Conservation (phyloP, 2,329 filamentous ascomycete genomes). For the Hypoxylon sp. region DNA sequence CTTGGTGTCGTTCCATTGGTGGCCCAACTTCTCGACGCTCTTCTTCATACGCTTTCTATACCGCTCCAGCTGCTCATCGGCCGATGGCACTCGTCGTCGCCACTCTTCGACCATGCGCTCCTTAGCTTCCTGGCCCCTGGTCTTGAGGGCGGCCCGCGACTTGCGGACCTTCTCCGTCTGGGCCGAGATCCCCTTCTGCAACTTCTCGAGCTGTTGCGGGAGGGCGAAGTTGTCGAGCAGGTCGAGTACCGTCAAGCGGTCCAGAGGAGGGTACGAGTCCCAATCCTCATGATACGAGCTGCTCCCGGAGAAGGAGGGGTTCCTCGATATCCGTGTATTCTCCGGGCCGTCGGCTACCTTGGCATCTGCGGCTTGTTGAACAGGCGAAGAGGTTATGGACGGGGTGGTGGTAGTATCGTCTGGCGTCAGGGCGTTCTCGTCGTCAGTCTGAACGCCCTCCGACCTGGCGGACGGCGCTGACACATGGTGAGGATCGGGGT, state of each 20-base stretch:
- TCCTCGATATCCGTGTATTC: slow-evolving; percentile 72
- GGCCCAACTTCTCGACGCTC: slow-evolving; percentile 86
- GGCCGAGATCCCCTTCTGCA: slow-evolving; percentile 81
- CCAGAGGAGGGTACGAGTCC: slow-evolving; percentile 85
- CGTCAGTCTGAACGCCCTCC: slow-evolving; percentile 52
- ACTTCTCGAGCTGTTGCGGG: slow-evolving; percentile 87
- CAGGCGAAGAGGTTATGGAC: slow-evolving; percentile 53
- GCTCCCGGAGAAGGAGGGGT: slow-evolving; percentile 82
- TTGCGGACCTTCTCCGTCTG: slow-evolving; percentile 86
- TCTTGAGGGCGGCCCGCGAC: slow-evolving; percentile 82
- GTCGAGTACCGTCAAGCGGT: slow-evolving; percentile 90
- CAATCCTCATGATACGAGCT: slow-evolving; percentile 89
- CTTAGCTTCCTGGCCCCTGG: slow-evolving; percentile 78
- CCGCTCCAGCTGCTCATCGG: slow-evolving; percentile 91
- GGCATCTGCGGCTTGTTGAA: slow-evolving; percentile 57
- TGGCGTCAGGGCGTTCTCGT: slow-evolving; percentile 53
- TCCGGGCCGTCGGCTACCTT: slow-evolving; percentile 56
- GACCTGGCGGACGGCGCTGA: slow-evolving; percentile 49
- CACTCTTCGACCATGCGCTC: slow-evolving; percentile 93
- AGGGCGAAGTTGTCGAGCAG: slow-evolving; percentile 93
- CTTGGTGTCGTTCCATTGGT: slow-evolving; percentile 88
- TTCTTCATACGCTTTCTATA: slow-evolving; percentile 87
- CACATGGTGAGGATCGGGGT: slow-evolving; percentile 44
- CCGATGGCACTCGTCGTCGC: slow-evolving; percentile 83
- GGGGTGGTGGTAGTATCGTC: slow-evolving; percentile 51